Conservation (phyloP, 176 grass and related monocot genomes). For the Avena insularis region DNA sequence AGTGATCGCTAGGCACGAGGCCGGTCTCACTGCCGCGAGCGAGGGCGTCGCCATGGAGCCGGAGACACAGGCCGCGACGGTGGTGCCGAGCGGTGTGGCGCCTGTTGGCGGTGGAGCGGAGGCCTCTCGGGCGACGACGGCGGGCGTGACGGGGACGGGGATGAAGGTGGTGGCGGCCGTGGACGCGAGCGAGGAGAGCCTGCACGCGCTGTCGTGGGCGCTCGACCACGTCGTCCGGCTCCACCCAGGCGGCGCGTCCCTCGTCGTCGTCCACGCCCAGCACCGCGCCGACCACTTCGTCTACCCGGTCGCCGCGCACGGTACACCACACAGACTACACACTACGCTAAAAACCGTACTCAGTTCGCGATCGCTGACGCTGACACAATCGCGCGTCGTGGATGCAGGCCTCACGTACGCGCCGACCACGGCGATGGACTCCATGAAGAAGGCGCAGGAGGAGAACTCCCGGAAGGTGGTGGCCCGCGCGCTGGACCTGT, state of each 20-base stretch:
- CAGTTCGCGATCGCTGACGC: neutral
- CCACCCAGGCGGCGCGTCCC: slow-evolving; percentile 23
- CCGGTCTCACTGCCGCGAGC: neutral
- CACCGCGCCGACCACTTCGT: slow-evolving; percentile 56
- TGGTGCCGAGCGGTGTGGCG: neutral
- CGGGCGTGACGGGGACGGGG: neutral
- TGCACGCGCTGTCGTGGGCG: slow-evolving; percentile 72
- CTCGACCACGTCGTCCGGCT: slow-evolving; percentile 61
- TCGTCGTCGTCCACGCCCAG: slow-evolving; percentile 78
- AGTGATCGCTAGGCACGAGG: neutral
- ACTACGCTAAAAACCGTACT: too few species aligned
- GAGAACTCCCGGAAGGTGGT: slow-evolving; percentile 61
- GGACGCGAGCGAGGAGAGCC: slow-evolving; percentile 86
- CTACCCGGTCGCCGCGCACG: slow-evolving; percentile 70
- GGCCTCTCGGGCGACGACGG: neutral
- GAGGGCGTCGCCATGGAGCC: slow-evolving; percentile 39
- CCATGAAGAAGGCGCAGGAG: slow-evolving; percentile 60
- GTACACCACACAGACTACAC: slow-evolving; percentile 16
- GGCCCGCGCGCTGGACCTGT: slow-evolving; percentile 52
- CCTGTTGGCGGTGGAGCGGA: neutral
- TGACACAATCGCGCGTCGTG: neutral
- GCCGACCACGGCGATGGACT: slow-evolving; percentile 44
- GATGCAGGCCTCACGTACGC: slow-evolving; percentile 44
- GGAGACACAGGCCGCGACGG: neutral
- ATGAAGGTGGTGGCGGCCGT: slow-evolving; percentile 75